Evolutionary conservation across 495 filamentous ascomycete species (phyloP).

Genomic region (Xeromyces bisporus): DNA sequence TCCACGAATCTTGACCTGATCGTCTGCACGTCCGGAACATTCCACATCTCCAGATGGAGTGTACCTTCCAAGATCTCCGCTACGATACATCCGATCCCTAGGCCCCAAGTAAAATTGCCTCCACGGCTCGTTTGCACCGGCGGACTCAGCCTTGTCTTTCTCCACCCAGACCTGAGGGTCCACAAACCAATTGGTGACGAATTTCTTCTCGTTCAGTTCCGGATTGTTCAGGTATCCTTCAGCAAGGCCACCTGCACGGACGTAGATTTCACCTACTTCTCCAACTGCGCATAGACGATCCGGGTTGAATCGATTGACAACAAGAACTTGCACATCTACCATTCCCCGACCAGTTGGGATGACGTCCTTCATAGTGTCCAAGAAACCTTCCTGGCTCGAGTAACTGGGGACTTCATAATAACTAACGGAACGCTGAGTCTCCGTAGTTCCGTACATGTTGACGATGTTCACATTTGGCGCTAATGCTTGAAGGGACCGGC

Average conservation of each 20-base stretch:
- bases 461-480: slow-evolving; percentile 67
- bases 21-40: slow-evolving; percentile 63
- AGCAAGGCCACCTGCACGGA: slow-evolving; percentile 76
- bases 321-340: slow-evolving; percentile 81
- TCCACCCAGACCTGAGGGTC: slow-evolving; percentile 56
- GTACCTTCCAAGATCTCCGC: slow-evolving; percentile 66
- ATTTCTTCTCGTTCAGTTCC: slow-evolving; percentile 60
- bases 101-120: slow-evolving; percentile 64
- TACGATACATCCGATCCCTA: slow-evolving; percentile 72
- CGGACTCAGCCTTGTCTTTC: slow-evolving; percentile 33
- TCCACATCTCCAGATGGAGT: slow-evolving; percentile 57
- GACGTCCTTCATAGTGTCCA: slow-evolving; percentile 58
- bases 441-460: slow-evolving; percentile 88
- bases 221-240: slow-evolving; percentile 68
- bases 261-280: slow-evolving; percentile 74
- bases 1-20: slow-evolving; percentile 89
- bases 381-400: slow-evolving; percentile 44
- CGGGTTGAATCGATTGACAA: slow-evolving; percentile 66
- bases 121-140: slow-evolving; percentile 42
- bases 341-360: slow-evolving; percentile 84
- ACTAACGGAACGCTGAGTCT: slow-evolving; percentile 73
- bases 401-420: slow-evolving; percentile 72
- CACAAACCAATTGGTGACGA: slow-evolving; percentile 80
- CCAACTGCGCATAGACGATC: slow-evolving; percentile 60
- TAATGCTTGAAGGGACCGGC: slow-evolving; percentile 56